These are phyloP conservation scores for Lumnitzera racemosa DNA, from an alignment of 345 rosid genomes.

Conservation along the genomic window DNA sequence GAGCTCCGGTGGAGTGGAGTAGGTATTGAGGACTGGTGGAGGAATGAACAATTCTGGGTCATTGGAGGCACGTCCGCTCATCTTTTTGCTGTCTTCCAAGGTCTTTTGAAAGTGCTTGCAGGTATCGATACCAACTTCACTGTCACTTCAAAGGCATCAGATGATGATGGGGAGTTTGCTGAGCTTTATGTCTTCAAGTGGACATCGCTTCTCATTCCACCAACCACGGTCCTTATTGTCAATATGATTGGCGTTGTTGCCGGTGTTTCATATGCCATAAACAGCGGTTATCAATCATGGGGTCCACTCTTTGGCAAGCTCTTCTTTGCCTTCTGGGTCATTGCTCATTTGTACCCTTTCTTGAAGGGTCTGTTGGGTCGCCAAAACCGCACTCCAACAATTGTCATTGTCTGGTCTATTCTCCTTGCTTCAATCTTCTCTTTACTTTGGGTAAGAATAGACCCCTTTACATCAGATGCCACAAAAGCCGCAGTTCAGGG, in stretches of 20 bases:
- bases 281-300: slow-evolving; percentile 99
- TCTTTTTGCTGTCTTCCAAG: slow-evolving; percentile 98
- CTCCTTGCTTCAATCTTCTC: slow-evolving; percentile 98
- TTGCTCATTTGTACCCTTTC: slow-evolving; percentile 97
- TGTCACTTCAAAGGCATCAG: slow-evolving; percentile 91
- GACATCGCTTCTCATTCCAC: slow-evolving; percentile 98
- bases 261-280: slow-evolving; percentile 88
- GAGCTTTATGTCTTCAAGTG: slow-evolving; percentile 98
- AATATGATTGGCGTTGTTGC: slow-evolving; percentile 97
- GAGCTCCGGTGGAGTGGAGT: slow-evolving; percentile 98
- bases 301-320: slow-evolving; percentile 96
- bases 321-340: slow-evolving; percentile 95
- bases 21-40: slow-evolving; percentile 98
- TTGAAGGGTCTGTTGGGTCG: slow-evolving; percentile 95
- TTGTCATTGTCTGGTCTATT: slow-evolving; percentile 96
- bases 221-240: slow-evolving; percentile 82
- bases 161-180: slow-evolving; percentile 90
- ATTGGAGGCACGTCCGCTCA: slow-evolving; percentile 99
- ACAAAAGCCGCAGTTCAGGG: slow-evolving; percentile 43
- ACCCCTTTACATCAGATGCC: slow-evolving; percentile 61
- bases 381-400: slow-evolving; percentile 94
- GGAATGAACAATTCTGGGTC: slow-evolving; percentile 99
- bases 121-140: slow-evolving; percentile 98
- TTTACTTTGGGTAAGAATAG: slow-evolving; percentile 95
- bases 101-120: slow-evolving; percentile 90